phyloP scores from a whole-genome alignment of 768 basidiomycete species.

The Lentinula edodes region DNA sequence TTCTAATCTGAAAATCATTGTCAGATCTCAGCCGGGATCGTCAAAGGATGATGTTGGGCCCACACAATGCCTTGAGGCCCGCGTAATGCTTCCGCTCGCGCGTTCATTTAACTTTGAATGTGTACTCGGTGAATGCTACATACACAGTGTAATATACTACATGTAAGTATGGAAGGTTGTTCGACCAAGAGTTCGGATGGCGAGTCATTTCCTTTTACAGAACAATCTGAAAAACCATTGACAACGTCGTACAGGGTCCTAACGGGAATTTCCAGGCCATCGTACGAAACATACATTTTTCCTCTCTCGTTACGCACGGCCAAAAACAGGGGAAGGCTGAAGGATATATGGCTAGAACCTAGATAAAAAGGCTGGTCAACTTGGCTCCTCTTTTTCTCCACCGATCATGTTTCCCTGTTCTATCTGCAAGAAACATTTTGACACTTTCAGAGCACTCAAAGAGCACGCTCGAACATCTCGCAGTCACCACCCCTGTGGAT shows the following conservation, averaged over 20 bases:
- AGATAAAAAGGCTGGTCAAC: not conserved
- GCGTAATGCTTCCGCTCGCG: not conserved
- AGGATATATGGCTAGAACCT: not conserved
- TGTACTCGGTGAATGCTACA: not conserved
- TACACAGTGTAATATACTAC: not conserved
- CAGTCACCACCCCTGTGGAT: not conserved
- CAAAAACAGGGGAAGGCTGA: not conserved
- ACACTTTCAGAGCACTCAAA: not conserved
- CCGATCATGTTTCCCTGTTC: not conserved
- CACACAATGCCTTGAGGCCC: not conserved
- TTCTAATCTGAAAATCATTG: too few relatives aligned
- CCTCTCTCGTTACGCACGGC: not conserved
- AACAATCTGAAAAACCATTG: too few relatives aligned
- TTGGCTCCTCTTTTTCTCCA: not conserved
- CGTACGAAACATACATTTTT: not conserved
- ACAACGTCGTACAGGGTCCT: too few relatives aligned
- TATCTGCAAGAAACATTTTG: not conserved
- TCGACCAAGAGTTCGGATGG: too few relatives aligned
- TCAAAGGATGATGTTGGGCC: not conserved
- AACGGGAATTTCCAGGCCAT: not conserved
- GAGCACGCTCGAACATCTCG: not conserved
- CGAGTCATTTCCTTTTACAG: too few relatives aligned
- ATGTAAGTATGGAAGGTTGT: not conserved
- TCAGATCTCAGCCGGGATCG: too few relatives aligned
- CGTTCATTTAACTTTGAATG: not conserved